Percentiles rank a stretch among this genome's conserved stretches.
phyloP scores from a whole-genome alignment of 352 stramenopile species.

The Phytophthora citricola region DNA sequence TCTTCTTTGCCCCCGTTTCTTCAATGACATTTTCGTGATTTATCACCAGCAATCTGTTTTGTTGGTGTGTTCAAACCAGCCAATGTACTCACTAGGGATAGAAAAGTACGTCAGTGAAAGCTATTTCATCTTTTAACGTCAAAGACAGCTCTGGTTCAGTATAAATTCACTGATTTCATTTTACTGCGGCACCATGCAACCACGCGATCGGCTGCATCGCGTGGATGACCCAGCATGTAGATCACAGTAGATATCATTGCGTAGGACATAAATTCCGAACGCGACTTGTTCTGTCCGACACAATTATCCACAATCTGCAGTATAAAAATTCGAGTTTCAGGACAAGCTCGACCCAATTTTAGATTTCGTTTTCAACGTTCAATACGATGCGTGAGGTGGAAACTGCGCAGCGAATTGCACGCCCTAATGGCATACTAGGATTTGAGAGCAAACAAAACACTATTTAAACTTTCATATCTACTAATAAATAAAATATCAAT shows the following conservation, averaged over 20 bases:
- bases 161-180: constrained; percentile 7
- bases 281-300: constrained; percentile 18
- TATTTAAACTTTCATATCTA: too few relatives aligned
- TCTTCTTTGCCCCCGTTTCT: too few relatives aligned
- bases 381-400: not conserved
- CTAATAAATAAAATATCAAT: too few relatives aligned
- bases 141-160: not conserved
- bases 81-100: not conserved
- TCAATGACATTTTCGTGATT: too few relatives aligned
- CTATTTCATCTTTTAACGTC: constrained; percentile 10
- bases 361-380: not conserved
- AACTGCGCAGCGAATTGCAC: too few relatives aligned
- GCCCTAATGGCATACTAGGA: too few relatives aligned
- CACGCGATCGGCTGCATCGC: constrained; percentile 9
- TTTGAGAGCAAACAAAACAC: too few relatives aligned
- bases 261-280: constrained; percentile 13
- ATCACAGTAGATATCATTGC: constrained; percentile 16
- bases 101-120: constrained; percentile 11
- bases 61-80: not conserved
- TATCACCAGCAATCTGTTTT: too few relatives aligned
- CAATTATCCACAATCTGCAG: constrained; percentile 13
- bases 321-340: not conserved
- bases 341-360: not conserved
- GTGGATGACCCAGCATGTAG: constrained; percentile 14
- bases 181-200: not conserved